phyloP scores from a whole-genome alignment of 768 basidiomycete genomes.

The Boletus rubropictus region DNA sequence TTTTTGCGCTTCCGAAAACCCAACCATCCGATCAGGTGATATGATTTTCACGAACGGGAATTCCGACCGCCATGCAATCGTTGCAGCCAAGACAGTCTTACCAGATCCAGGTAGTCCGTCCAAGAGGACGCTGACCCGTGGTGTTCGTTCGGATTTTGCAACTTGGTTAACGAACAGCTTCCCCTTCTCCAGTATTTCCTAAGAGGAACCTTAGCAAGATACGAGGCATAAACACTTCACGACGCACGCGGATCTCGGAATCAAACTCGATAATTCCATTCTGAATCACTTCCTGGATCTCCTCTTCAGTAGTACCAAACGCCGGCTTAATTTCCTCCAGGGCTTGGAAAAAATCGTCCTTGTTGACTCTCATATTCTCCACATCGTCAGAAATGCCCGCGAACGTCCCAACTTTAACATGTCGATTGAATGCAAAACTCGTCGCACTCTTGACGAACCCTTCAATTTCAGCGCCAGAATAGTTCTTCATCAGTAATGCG shows the following conservation, averaged over 20 bases:
- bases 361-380: conserved; percentile 84
- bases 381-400: conserved; percentile 96
- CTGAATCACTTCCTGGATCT: conserved; percentile 86
- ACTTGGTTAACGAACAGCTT: conserved; percentile 92
- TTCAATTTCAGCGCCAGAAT: conserved; percentile 92
- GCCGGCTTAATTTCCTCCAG: conserved; percentile 93
- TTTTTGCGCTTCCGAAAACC: conserved; percentile 89
- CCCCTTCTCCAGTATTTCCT: conserved; percentile 87
- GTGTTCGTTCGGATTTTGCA: conserved; percentile 80
- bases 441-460: conserved; percentile 98
- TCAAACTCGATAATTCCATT: conserved; percentile 95
- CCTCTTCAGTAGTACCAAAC: conserved; percentile 97
- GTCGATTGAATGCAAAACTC: conserved; percentile 95
- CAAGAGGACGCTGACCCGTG: conserved; percentile 83
- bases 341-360: conserved; percentile 82
- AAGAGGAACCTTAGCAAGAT: conserved; percentile 6
- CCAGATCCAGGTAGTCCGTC: conserved; percentile 89
- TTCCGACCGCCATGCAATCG: conserved; percentile 87
- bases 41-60: conserved; percentile 98
- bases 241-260: conserved; percentile 58
- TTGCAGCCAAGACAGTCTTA: conserved; percentile 91
- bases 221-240: not conserved
- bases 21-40: conserved; percentile 95
- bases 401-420: conserved; percentile 96
- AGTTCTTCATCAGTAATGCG: conserved; percentile 87